Evolutionary conservation across 1,139 yeast genomes (phyloP), one percentile per base, ranked within the genome.

Genomic region (Pichia inconspicua): DNA sequence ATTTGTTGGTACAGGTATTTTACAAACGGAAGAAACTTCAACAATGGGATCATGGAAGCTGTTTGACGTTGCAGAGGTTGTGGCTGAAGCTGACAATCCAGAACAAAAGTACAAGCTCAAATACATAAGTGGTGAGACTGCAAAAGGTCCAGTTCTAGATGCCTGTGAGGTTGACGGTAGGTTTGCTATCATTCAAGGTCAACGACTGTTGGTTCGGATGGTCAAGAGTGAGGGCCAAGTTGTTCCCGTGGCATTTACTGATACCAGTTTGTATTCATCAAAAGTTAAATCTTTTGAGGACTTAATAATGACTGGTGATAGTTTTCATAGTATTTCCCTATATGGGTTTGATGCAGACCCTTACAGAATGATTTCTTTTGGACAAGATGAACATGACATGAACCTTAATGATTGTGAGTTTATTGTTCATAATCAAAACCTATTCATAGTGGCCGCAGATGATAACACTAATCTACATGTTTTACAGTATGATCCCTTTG

Each of bases 271-370:
- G 1, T 88, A 80, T 63, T 81, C 88, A 2, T 74, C 85, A 14
- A 95, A 86, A 55, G 77, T 88, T 27, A 90, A 90, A 65, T 76
- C 89, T 55, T 80, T 87, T 63, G 92, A 95, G 38, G 88, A 90
- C 63, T 69, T 90, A 60, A 64, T 90, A 28, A 58, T 88, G 2
- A 66, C 89, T 28, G 96, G 95, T 19, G 99, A 92, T 66, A 73
- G 88, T 0, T 72, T 82, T 65, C 84, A 86, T 56, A 84, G 95
- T 55, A 72, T 88, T 8, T 82, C 92, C 74, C 72, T 94, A 49
- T 83, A 82, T 27, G 97, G 97, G 1, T 90, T 89, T 66, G 96
- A 90, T 62, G 92, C 95, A 3, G 97, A 92, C 59, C 99, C 98
- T 1, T 90, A 86, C 65, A 71, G 97, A 55, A 81, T 92, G 83